Evolutionary conservation across 495 filamentous ascomycete genomes (phyloP).

Genomic region (Evansstolkia leycettana): DNA sequence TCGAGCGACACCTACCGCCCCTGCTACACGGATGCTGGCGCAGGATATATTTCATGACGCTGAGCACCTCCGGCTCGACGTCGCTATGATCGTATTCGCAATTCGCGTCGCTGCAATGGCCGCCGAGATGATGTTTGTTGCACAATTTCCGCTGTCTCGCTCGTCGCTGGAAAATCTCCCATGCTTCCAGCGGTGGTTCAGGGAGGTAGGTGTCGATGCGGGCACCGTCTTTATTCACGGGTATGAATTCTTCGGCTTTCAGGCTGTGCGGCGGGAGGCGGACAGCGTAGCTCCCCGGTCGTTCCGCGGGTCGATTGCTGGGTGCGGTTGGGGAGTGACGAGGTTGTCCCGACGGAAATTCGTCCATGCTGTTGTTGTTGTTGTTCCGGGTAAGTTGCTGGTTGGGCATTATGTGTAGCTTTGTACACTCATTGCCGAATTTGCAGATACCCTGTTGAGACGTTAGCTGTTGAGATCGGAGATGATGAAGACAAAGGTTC

Average conservation of each 20-base stretch:
- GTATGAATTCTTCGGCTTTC: conserved; percentile 20
- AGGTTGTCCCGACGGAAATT: no score
- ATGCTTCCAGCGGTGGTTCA: conserved; percentile 13
- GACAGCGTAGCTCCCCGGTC: conserved; percentile 6
- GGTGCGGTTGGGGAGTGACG: background rate
- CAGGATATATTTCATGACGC: conserved; percentile 25
- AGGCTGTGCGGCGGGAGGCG: conserved; percentile 12
- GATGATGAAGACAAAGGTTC: background rate
- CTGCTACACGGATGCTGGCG: conserved; percentile 24
- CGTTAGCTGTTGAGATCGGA: conserved; percentile 2
- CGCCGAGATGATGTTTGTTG: conserved; percentile 30
- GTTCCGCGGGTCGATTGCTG: background rate
- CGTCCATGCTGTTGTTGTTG: no score
- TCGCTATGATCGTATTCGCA: conserved; percentile 30
- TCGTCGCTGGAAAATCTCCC: conserved; percentile 20
- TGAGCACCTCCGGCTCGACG: conserved; percentile 17
- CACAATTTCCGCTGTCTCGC: conserved; percentile 26
- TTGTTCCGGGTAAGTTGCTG: conserved; percentile 12
- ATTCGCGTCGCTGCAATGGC: conserved; percentile 20
- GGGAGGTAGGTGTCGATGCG: conserved; percentile 27
- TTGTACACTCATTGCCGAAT: conserved; percentile 25
- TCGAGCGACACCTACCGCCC: conserved; percentile 22
- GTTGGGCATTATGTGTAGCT: conserved; percentile 22
- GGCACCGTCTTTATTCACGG: conserved; percentile 32
- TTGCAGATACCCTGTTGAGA: conserved; percentile 23